Percentiles rank a stretch among this genome's conserved stretches.
Evolutionary conservation across 2,329 filamentous ascomycete genomes (phyloP).

Genomic region (Xylariales sp.): DNA sequence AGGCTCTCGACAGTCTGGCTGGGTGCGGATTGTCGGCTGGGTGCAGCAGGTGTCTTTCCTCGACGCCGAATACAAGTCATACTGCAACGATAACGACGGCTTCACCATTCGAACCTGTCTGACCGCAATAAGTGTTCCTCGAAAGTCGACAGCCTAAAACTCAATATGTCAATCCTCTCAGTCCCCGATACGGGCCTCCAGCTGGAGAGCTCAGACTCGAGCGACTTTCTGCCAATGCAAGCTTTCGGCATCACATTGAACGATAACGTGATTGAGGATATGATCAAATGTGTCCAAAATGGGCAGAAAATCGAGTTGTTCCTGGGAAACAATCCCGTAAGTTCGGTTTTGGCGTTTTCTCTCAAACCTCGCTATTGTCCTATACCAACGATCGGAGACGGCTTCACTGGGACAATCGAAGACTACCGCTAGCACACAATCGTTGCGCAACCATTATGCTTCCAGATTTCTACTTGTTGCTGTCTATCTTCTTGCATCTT

Average conservation of each 20-base stretch:
- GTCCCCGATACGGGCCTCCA: conserved; percentile 54
- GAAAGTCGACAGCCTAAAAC: conserved; percentile 10
- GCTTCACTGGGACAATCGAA: conserved; percentile 1
- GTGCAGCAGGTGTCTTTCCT: conserved; percentile 20
- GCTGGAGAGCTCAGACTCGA: conserved; percentile 46
- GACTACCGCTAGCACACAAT: background rate
- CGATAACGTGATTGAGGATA: conserved; percentile 54
- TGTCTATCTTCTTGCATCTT: background rate
- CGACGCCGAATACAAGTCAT: conserved; percentile 6
- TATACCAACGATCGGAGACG: background rate
- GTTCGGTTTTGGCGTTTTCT: conserved; percentile 25
- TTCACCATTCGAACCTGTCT: background rate
- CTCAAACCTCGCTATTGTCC: conserved; percentile 1
- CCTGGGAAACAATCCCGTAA: conserved; percentile 55
- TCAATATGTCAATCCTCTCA: conserved; percentile 47
- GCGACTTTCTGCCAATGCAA: conserved; percentile 44
- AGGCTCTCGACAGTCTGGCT: conserved; percentile 27
- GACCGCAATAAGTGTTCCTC: background rate
- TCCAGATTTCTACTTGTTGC: background rate
- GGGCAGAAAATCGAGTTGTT: conserved; percentile 53
- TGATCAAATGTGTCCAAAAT: conserved; percentile 56
- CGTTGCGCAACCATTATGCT: background rate
- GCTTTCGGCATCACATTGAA: conserved; percentile 55
- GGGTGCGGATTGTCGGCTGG: conserved; percentile 22
- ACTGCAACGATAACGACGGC: conserved; percentile 7